Percentiles rank a stretch among this genome's conserved stretches.
phyloP scores from a whole-genome alignment of 2,329 filamentous ascomycete genomes.

The Colletotrichum sp. region DNA sequence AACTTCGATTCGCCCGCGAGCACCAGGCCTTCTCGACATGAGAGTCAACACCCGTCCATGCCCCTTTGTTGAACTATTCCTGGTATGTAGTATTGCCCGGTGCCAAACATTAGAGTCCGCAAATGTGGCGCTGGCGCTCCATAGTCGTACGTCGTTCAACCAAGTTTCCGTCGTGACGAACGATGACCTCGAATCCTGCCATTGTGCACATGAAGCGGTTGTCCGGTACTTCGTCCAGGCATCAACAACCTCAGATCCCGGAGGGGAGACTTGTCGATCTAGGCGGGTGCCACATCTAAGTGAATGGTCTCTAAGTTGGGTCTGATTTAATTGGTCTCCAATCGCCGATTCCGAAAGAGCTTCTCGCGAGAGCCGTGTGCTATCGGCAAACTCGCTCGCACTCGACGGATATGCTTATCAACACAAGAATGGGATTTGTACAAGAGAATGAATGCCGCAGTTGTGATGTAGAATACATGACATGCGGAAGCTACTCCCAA shows the following conservation, averaged over 20 bases:
- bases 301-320: neutral
- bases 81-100: neutral
- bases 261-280: neutral
- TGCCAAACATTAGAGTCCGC: neutral
- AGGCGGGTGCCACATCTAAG: neutral
- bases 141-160: neutral
- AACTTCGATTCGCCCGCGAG: neutral
- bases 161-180: neutral
- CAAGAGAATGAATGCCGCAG: neutral
- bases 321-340: neutral
- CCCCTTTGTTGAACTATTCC: neutral
- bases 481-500: neutral
- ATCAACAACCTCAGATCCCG: neutral
- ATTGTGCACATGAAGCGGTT: neutral
- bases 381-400: neutral
- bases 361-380: neutral
- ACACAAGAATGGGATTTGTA: neutral
- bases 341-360: neutral
- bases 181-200: neutral
- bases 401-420: neutral
- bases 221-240: neutral
- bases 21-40: neutral
- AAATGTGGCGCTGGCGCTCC: neutral
- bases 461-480: neutral
- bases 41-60: neutral